Percentiles rank a stretch among this genome's conserved stretches.
Conservation (phyloP, 2,329 filamentous ascomycete genomes). For the Exutisphaerella laricina region DNA sequence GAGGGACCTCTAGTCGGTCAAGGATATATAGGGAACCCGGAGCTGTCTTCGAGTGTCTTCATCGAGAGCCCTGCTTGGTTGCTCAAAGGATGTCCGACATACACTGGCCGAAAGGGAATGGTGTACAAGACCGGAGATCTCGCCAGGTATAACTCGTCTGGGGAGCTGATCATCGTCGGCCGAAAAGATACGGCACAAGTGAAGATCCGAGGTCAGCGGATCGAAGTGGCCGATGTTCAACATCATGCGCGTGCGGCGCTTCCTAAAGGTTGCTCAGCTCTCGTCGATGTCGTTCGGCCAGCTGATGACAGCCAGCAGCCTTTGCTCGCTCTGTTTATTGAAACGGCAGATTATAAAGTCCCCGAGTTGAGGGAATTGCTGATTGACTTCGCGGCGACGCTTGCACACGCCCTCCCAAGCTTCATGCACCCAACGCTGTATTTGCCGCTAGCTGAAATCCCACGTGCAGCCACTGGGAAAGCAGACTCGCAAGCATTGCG, state of each 20-base stretch:
- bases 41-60: not conserved
- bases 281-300: slow-evolving; percentile 8
- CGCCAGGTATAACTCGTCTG: slow-evolving; percentile 50
- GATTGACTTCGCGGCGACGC: slow-evolving; percentile 17
- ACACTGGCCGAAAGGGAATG: not conserved
- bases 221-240: slow-evolving; percentile 54
- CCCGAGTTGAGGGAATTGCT: slow-evolving; percentile 46
- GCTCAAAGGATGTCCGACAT: too few species aligned
- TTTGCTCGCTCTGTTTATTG: slow-evolving; percentile 8
- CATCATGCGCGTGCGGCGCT: slow-evolving; percentile 18
- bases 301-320: not conserved
- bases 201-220: slow-evolving; percentile 60
- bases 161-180: slow-evolving; percentile 53
- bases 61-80: not conserved
- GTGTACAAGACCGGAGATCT: slow-evolving; percentile 58
- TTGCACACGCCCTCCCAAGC: slow-evolving; percentile 25
- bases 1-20: slow-evolving; percentile 1
- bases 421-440: slow-evolving; percentile 11
- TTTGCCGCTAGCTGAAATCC: slow-evolving; percentile 37
- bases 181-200: slow-evolving; percentile 56
- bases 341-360: slow-evolving; percentile 2
- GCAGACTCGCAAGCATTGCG: slow-evolving; percentile 7
- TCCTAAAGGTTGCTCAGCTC: slow-evolving; percentile 33
- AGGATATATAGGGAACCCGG: not conserved
- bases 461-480: slow-evolving; percentile 43